phyloP scores from a whole-genome alignment of 139 green algal genomes.

The Chlamydomonas sphaeroides region DNA sequence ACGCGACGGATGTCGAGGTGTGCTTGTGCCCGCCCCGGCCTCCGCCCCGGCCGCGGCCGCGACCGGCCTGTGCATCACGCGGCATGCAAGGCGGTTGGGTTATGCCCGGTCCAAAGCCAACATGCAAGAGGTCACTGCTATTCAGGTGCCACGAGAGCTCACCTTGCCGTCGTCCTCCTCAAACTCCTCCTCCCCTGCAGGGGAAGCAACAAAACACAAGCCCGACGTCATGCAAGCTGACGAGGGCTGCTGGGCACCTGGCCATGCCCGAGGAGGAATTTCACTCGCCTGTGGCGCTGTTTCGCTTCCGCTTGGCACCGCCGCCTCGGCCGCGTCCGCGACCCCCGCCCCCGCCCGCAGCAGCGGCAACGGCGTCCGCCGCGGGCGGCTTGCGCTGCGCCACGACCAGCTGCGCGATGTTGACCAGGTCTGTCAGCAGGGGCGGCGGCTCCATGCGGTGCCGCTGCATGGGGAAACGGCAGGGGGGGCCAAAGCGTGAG shows the following conservation, averaged over 20 bases:
- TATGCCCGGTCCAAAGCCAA: too few species aligned
- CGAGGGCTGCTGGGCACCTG: neutral
- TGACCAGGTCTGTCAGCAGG: slow-evolving; percentile 11
- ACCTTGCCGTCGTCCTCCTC: slow-evolving; percentile 26
- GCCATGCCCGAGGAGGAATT: neutral
- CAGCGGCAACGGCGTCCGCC: neutral
- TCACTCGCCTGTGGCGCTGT: slow-evolving; percentile 3
- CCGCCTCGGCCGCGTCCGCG: slow-evolving; percentile 2
- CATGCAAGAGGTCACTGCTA: too few species aligned
- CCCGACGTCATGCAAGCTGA: too few species aligned
- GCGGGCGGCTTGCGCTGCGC: neutral
- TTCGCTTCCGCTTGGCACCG: slow-evolving; percentile 22
- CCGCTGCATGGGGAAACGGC: too few species aligned
- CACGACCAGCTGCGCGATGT: neutral
- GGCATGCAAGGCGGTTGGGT: too few species aligned
- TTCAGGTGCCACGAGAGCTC: too few species aligned
- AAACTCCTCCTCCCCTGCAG: slow-evolving; percentile 14
- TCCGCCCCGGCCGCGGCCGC: neutral
- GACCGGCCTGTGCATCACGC: neutral
- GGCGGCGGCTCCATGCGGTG: neutral
- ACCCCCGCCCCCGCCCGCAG: neutral
- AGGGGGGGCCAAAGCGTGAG: too few species aligned
- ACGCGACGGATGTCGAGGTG: neutral
- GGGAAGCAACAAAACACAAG: too few species aligned
- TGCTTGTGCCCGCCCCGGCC: neutral